A percentile compares a stretch with the other conserved stretches of the same genome.
phyloP scores from a whole-genome alignment of 805 yeast genomes.

The Scheffersomyces lignosus region DNA sequence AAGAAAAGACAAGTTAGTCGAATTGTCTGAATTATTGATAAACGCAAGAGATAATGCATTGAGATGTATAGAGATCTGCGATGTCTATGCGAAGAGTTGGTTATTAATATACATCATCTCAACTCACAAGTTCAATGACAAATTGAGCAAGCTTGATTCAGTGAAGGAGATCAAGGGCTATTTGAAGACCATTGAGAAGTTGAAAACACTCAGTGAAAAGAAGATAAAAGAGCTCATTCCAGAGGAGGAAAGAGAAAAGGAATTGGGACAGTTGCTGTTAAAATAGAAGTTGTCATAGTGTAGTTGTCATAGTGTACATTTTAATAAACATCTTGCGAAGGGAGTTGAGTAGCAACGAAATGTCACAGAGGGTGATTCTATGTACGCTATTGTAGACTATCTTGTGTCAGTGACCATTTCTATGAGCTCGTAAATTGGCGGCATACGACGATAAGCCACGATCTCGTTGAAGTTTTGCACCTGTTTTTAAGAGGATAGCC shows the following conservation, averaged over 20 bases:
- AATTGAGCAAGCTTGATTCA: conserved; percentile 16
- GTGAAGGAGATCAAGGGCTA: conserved; percentile 20
- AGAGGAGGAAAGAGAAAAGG: conserved; percentile 11
- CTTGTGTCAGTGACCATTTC: too few species aligned
- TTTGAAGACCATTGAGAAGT: conserved; percentile 21
- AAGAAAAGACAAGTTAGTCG: conserved; percentile 31
- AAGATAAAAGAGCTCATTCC: conserved; percentile 18
- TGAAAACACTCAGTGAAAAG: conserved; percentile 17
- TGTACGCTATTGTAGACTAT: too few species aligned
- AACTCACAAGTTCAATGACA: conserved; percentile 23
- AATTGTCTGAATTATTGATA: conserved; percentile 20
- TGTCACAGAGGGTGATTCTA: too few species aligned
- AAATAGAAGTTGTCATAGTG: too few species aligned
- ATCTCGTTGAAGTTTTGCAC: too few species aligned
- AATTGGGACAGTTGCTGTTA: conserved; percentile 6
- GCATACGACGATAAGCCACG: too few species aligned
- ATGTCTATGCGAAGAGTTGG: conserved; percentile 72
- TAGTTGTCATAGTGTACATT: too few species aligned
- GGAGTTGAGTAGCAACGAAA: too few species aligned
- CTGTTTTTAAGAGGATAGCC: too few species aligned
- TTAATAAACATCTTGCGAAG: too few species aligned
- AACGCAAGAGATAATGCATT: conserved; percentile 51
- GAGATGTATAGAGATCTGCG: conserved; percentile 77
- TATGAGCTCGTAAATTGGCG: too few species aligned
- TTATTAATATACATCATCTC: conserved; percentile 52